Conservation (phyloP, 345 rosid genomes). For the Eutrema japonicum region DNA sequence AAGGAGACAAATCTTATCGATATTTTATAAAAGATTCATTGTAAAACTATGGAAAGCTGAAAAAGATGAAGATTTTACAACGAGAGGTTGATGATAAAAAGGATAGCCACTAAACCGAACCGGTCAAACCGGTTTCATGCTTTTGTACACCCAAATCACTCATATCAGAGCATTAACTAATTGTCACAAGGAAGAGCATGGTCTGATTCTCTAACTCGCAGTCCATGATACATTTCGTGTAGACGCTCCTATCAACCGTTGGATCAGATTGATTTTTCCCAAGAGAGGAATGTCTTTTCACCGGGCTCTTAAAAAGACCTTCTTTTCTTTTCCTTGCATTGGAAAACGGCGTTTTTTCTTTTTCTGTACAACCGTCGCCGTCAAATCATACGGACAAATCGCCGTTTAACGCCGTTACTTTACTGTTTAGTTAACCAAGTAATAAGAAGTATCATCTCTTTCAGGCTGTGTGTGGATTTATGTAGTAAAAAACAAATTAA, state of each 20-base stretch:
- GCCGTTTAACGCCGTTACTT: slow-evolving; percentile 62
- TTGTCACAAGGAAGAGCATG: slow-evolving; percentile 33
- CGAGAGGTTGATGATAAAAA: neutral
- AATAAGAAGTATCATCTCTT: neutral
- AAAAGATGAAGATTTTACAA: neutral
- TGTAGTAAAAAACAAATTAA: slow-evolving; percentile 18
- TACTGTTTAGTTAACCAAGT: slow-evolving; percentile 52
- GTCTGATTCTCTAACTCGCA: slow-evolving; percentile 29
- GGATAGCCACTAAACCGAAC: slow-evolving; percentile 1
- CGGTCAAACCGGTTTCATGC: slow-evolving; percentile 23
- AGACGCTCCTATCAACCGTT: neutral
- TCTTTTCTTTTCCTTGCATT: slow-evolving; percentile 23
- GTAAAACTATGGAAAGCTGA: neutral
- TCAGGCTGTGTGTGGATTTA: neutral
- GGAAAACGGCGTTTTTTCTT: slow-evolving; percentile 40
- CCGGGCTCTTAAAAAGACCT: slow-evolving; percentile 26
- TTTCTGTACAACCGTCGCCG: slow-evolving; percentile 38
- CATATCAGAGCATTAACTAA: slow-evolving; percentile 40
- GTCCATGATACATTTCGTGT: neutral
- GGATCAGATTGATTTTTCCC: slow-evolving; percentile 2
- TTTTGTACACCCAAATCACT: slow-evolving; percentile 18
- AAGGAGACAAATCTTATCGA: neutral
- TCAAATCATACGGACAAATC: slow-evolving; percentile 28
- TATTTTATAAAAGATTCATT: neutral
- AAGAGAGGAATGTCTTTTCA: slow-evolving; percentile 35